These are phyloP conservation scores for Ramicandelaber brevisporus DNA, from an alignment of 192 early-diverging fungal genomes.

Conservation along the genomic window DNA sequence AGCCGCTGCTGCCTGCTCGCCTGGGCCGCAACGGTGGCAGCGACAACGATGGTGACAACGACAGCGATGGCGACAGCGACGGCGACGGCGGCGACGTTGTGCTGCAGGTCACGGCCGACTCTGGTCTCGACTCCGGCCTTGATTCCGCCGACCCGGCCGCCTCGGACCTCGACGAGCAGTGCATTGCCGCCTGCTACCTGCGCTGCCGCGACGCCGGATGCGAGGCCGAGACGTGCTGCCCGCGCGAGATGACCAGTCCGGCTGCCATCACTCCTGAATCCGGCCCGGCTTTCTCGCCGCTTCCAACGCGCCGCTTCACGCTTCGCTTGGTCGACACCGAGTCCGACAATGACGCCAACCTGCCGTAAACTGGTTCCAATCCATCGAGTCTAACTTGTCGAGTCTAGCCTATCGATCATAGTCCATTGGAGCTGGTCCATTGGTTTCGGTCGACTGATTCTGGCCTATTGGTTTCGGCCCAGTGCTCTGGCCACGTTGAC, in stretches of 20 bases:
- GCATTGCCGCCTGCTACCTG: conserved; percentile 15
- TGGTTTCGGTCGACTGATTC: too few relatives aligned
- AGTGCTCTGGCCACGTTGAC: too few relatives aligned
- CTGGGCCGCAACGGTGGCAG: neutral
- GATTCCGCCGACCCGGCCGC: neutral
- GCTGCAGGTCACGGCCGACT: conserved; percentile 7
- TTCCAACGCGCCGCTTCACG: too few relatives aligned
- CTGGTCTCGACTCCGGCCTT: neutral
- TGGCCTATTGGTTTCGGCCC: too few relatives aligned
- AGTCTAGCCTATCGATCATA: too few relatives aligned
- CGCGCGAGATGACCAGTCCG: conserved; percentile 13
- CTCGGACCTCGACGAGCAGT: conserved; percentile 3
- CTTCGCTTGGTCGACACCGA: too few relatives aligned
- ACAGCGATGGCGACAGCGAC: conserved; percentile 3
- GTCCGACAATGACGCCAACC: too few relatives aligned
- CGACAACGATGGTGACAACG: neutral
- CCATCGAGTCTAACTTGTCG: too few relatives aligned
- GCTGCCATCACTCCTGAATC: too few relatives aligned
- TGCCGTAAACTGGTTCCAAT: too few relatives aligned
- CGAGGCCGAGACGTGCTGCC: conserved; percentile 15
- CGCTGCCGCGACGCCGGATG: conserved; percentile 9
- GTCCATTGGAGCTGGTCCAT: too few relatives aligned
- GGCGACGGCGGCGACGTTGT: conserved; percentile 11
- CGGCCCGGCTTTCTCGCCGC: too few relatives aligned
- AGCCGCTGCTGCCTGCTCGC: neutral